Evolutionary conservation across 1,284 basidiomycete genomes (phyloP), one percentile per base, ranked within the genome.

Genomic region (Tilletiaria anomala): DNA sequence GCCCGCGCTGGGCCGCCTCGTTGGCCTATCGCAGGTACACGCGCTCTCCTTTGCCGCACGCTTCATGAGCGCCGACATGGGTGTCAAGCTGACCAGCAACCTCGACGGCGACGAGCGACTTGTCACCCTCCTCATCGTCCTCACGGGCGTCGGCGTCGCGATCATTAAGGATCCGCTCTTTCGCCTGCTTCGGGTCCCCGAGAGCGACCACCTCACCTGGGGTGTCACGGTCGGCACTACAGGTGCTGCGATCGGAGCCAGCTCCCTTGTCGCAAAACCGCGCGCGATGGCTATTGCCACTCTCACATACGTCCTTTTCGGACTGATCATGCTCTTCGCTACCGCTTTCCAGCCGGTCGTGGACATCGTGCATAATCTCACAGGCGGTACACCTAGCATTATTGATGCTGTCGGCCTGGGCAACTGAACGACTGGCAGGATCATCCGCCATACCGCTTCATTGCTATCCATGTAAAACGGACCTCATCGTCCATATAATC

Each of bases 121-220:
- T 39, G 54, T 53, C 12, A 54, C 59, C 31, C 53, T 61, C 11
- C 47, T 61, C 11, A 56, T 61, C 40, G 56, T 58, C 32, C 47
- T 61, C 36, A 61, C 58, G 3, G 58, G 58, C 15, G 55, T 61
- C 20, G 15, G 58, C 11, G 53, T 52, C 18, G 44, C 44, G 6
- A 54, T 61, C 42, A 42, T 61, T 33, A 58, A 61, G 36, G 56
- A 59, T 15, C 51, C 50, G 17, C 58, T 60, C 37, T 60, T 56
- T 41, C 16, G 42, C 1, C 33, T 56, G 15, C 43, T 57, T 41
- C 20, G 49, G 4, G 43, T 61, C 5, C 35, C 50, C 24, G 38
- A 47, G 22, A 40, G 46, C 26, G 54, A 59, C 23, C 44, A 53
- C 32, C 36, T 61, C 14, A 52, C 45, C 4, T 51, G 58, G 14